Evolutionary conservation across 2,329 filamentous ascomycete genomes (phyloP).

Genomic region (Verticillium longisporum): DNA sequence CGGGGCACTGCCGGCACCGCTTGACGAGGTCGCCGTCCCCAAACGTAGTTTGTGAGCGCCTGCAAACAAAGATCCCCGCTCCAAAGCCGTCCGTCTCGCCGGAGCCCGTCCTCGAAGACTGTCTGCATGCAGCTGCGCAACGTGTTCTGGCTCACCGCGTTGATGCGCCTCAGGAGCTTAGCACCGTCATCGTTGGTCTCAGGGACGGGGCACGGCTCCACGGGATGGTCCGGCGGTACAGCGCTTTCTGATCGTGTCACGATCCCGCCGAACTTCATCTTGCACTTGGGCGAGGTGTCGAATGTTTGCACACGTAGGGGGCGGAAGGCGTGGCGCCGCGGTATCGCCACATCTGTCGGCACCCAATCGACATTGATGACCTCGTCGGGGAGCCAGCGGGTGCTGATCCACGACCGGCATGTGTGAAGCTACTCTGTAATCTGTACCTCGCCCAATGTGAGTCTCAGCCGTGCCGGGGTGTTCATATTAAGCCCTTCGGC

Average conservation of each 20-base stretch:
- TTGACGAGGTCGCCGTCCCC: conserved; percentile 24
- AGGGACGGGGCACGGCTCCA: conserved; percentile 11
- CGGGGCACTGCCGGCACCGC: conserved; percentile 22
- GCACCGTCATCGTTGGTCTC: conserved; percentile 4
- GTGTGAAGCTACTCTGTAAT: conserved; percentile 24
- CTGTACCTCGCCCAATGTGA: conserved; percentile 29
- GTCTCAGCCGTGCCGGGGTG: conserved; percentile 23
- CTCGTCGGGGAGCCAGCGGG: conserved; percentile 28
- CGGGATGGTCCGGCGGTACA: conserved; percentile 11
- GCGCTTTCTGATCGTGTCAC: conserved; percentile 20
- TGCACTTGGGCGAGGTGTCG: conserved; percentile 26
- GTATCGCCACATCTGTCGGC: conserved; percentile 19
- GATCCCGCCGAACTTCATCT: conserved; percentile 20
- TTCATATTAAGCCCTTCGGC: conserved; percentile 23
- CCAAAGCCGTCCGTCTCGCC: conserved; percentile 28
- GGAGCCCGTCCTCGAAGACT: conserved; percentile 29
- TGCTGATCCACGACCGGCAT: conserved; percentile 29
- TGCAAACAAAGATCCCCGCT: conserved; percentile 27
- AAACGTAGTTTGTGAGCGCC: conserved; percentile 27
- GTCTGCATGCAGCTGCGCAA: conserved; percentile 30
- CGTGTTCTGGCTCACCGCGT: conserved; percentile 22
- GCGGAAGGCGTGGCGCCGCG: conserved; percentile 24
- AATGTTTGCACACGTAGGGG: conserved; percentile 24
- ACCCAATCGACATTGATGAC: conserved; percentile 25
- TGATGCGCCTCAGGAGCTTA: conserved; percentile 18